Conservation (phyloP, 2,329 filamentous ascomycete genomes). For the Stromatinia cepivora region DNA sequence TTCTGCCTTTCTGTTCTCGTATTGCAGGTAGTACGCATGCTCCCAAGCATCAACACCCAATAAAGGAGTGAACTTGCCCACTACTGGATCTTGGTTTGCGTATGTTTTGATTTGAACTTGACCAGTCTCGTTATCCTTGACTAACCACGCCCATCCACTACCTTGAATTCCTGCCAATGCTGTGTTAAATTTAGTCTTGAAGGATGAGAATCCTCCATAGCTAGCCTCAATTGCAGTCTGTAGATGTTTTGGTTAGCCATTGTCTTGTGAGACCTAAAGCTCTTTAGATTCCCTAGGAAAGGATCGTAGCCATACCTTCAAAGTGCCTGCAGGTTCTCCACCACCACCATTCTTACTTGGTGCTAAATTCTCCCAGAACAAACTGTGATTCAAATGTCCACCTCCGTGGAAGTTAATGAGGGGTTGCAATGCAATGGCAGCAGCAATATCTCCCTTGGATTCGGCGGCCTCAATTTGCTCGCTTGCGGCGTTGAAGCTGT, state of each 20-base stretch:
- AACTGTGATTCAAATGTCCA: conserved; percentile 66
- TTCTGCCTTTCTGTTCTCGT: conserved; percentile 95
- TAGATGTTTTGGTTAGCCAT: background rate
- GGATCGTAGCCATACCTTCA: conserved; percentile 41
- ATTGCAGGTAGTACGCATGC: conserved; percentile 94
- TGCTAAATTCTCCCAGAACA: conserved; percentile 70
- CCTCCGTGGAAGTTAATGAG: conserved; percentile 67
- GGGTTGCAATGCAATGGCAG: conserved; percentile 56
- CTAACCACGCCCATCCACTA: conserved; percentile 58
- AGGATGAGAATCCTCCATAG: conserved; percentile 53
- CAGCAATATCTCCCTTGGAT: conserved; percentile 51
- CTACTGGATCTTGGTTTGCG: conserved; percentile 87
- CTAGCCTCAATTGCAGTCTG: conserved; percentile 42
- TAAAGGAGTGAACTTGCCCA: conserved; percentile 78
- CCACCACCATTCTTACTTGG: conserved; percentile 66
- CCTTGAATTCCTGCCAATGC: conserved; percentile 62
- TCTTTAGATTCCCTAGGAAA: background rate
- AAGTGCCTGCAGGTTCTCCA: conserved; percentile 53
- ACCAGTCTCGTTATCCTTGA: conserved; percentile 55
- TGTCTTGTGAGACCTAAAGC: background rate
- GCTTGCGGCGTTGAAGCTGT: conserved; percentile 77
- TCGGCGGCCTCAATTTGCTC: conserved; percentile 66
- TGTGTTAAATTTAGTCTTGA: conserved; percentile 59
- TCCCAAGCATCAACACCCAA: conserved; percentile 94
- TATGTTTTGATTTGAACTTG: conserved; percentile 65